Evolutionary conservation across 2,329 filamentous ascomycete genomes (phyloP).

Genomic region (Pseudogymnoascus sp.): DNA sequence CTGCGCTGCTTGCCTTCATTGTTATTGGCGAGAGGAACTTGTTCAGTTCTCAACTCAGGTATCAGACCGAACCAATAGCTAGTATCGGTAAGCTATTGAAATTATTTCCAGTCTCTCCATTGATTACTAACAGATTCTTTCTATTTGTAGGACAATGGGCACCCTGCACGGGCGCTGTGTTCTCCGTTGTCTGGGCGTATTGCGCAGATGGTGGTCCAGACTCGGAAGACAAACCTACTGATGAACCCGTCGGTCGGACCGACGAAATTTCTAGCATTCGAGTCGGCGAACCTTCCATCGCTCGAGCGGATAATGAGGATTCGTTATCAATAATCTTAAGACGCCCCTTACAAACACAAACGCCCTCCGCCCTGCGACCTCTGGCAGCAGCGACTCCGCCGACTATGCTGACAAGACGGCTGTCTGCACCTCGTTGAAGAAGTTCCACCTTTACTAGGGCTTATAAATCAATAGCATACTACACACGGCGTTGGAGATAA

Average conservation of each 20-base stretch:
- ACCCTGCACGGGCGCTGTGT: slow-evolving; percentile 46
- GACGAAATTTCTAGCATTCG: background rate
- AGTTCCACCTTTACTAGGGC: background rate
- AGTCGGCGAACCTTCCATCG: background rate
- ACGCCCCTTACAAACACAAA: background rate
- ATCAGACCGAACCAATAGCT: slow-evolving; percentile 55
- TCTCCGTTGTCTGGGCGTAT: slow-evolving; percentile 49
- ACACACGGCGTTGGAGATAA: background rate
- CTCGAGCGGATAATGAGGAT: background rate
- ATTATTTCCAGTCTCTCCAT: background rate
- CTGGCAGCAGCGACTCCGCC: background rate
- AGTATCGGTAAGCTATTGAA: slow-evolving; percentile 45
- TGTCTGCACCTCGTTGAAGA: background rate
- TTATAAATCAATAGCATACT: background rate
- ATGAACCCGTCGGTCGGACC: background rate
- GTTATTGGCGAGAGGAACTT: slow-evolving; percentile 59
- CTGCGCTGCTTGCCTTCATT: slow-evolving; percentile 51
- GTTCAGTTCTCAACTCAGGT: slow-evolving; percentile 47
- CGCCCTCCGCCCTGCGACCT: background rate
- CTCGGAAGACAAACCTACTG: background rate
- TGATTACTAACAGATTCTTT: background rate
- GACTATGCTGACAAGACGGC: background rate
- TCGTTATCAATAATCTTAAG: background rate
- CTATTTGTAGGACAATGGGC: slow-evolving; percentile 44
- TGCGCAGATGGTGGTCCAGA: background rate